These are phyloP conservation scores for Agaricales sp. DNA, from an alignment of 1,284 basidiomycete genomes.

Conservation along the genomic window DNA sequence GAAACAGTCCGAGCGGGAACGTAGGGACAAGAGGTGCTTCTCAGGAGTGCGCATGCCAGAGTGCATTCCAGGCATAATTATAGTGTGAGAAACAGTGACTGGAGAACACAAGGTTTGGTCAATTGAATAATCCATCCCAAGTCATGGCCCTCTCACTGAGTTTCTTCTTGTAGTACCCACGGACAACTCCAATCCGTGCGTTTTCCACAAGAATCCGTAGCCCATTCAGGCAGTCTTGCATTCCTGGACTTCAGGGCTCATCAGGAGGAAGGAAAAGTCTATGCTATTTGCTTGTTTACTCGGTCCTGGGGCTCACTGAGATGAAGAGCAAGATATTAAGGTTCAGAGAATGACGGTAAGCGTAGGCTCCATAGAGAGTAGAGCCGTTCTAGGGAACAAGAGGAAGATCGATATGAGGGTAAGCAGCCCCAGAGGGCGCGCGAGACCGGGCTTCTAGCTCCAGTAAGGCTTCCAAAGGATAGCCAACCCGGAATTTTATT, in stretches of 20 bases:
- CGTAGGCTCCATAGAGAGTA: constrained; percentile 59
- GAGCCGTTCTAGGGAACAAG: constrained; percentile 59
- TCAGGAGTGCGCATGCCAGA: too few species aligned
- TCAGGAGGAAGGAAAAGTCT: constrained; percentile 82
- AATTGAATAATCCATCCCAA: too few species aligned
- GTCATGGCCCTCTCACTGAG: too few species aligned
- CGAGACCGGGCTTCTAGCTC: too few species aligned
- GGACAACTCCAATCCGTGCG: constrained; percentile 89
- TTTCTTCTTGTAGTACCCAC: constrained; percentile 47
- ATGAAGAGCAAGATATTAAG: constrained; percentile 57
- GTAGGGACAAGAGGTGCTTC: too few species aligned
- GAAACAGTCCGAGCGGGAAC: too few species aligned
- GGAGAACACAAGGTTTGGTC: too few species aligned
- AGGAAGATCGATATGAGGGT: constrained; percentile 51
- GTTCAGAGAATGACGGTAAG: constrained; percentile 71
- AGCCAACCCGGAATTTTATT: too few species aligned
- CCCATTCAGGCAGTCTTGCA: constrained; percentile 84
- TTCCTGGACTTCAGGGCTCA: constrained; percentile 90
- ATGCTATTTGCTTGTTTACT: constrained; percentile 78
- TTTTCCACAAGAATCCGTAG: constrained; percentile 80
- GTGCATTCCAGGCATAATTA: too few species aligned
- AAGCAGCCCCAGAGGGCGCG: constrained; percentile 29
- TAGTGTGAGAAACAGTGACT: too few species aligned
- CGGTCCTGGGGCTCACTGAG: constrained; percentile 77
- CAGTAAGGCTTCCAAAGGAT: too few species aligned